Conservation (phyloP, 495 filamentous ascomycete species). For the Podospora comata region DNA sequence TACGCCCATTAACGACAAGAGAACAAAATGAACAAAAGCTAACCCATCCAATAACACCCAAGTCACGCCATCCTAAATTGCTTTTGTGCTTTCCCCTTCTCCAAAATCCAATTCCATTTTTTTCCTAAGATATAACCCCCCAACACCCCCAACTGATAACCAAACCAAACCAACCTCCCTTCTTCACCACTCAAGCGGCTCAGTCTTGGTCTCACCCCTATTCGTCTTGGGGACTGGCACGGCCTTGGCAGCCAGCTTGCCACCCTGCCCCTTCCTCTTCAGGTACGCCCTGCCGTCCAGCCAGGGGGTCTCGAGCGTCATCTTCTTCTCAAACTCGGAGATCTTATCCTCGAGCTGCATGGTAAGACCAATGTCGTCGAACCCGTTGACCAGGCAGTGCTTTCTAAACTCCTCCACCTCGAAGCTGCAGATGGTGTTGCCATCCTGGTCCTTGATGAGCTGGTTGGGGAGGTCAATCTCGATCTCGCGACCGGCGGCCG, state of each 20-base stretch:
- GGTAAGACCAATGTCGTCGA: slow-evolving; percentile 95
- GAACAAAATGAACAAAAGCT: neutral
- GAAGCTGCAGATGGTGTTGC: slow-evolving; percentile 70
- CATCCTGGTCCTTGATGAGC: slow-evolving; percentile 70
- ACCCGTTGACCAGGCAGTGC: slow-evolving; percentile 89
- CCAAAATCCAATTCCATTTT: neutral
- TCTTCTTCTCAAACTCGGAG: slow-evolving; percentile 70
- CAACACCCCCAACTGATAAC: neutral
- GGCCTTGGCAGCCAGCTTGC: slow-evolving; percentile 73
- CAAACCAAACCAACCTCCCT: neutral
- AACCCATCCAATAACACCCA: neutral
- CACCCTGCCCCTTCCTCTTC: slow-evolving; percentile 60
- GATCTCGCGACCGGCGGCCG: slow-evolving; percentile 76
- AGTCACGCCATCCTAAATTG: neutral
- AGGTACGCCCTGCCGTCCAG: slow-evolving; percentile 86
- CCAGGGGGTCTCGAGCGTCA: slow-evolving; percentile 81
- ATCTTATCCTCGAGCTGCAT: slow-evolving; percentile 92
- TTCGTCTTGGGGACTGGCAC: slow-evolving; percentile 88
- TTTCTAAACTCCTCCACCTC: slow-evolving; percentile 89
- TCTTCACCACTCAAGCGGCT: slow-evolving; percentile 85
- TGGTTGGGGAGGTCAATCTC: slow-evolving; percentile 90
- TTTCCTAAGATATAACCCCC: neutral
- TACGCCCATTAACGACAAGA: neutral
- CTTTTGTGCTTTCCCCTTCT: neutral
- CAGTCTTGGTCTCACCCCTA: slow-evolving; percentile 74